Evolutionary conservation across 2,329 filamentous ascomycete genomes (phyloP), one percentile per base, ranked within the genome.

Genomic region (Acrocalymma vagum): DNA sequence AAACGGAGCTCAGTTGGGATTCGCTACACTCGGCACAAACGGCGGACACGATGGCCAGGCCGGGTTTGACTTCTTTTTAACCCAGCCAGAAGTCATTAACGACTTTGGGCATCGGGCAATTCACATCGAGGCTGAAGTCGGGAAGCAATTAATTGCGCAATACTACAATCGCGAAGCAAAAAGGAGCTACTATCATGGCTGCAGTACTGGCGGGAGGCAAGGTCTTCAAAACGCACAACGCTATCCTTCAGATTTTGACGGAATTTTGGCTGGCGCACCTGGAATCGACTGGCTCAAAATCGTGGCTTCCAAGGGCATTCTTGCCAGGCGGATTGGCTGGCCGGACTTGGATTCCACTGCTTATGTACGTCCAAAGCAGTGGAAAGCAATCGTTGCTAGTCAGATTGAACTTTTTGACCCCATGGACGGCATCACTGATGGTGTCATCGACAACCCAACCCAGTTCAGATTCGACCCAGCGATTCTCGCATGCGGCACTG

Each of bases 91-190:
- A 15, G 67, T 76, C 3, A 48, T 78, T 2, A 63, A 65, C 23
- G 77, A 79, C 48, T 79, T 76, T 51, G 72, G 71, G 6, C 77
- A 71, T 40, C 65, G 72, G 5, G 68, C 71, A 13, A 42, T 54
- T 3, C 48, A 57, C 15, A 41, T 42, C 9, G 48, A 45, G 15
- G 48, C 48, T 11, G 36, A 42, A 15, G 38, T 69, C 1, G 71
- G 70, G 21, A 73, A 73, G 49, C 30, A 69, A 22, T 55, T 74
- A 17, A 65, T 58, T 4, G 60, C 63, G 22, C 21, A 33, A 14
- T 74, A 74, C 48, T 74, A 74, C 31, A 58, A 61, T 1, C 47
- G 63, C 18, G 45, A 55, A 3, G 62, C 67, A 42, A 59, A 53
- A 6, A 76, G 78, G 40, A 60, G 52, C 8, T 67, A 65, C 38